Evolutionary conservation across 768 basidiomycete species (phyloP).

Genomic region (Rhizopogon vulgaris): DNA sequence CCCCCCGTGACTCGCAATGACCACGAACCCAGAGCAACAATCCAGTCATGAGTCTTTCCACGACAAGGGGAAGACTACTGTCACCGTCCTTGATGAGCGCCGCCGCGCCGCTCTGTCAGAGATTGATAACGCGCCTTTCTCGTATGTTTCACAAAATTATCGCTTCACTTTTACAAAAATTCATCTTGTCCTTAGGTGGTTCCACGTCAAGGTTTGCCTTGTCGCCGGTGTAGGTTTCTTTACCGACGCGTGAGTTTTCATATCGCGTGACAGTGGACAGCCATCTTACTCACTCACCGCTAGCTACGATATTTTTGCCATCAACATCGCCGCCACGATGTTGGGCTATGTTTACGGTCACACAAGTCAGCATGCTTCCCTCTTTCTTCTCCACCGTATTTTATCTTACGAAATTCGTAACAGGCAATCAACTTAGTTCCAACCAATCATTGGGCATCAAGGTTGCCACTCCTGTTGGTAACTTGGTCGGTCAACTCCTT

Average conservation of each 20-base stretch:
- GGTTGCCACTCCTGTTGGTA: conserved; percentile 73
- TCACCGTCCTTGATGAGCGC: conserved; percentile 53
- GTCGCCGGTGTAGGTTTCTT: conserved; percentile 85
- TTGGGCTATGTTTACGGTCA: conserved; percentile 73
- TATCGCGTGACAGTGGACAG: not conserved
- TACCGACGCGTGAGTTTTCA: conserved; percentile 64
- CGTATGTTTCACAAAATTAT: conserved; percentile 39
- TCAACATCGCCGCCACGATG: conserved; percentile 82
- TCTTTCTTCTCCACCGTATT: too few relatives aligned
- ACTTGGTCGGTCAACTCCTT: conserved; percentile 65
- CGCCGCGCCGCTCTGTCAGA: conserved; percentile 79
- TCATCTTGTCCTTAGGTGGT: conserved; percentile 46
- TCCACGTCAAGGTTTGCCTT: conserved; percentile 73
- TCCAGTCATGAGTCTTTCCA: conserved; percentile 25
- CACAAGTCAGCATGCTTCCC: not conserved
- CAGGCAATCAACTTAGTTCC: conserved; percentile 26
- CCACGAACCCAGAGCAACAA: conserved; percentile 13
- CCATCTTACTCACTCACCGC: not conserved
- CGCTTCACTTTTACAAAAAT: not conserved
- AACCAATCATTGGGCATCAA: conserved; percentile 76
- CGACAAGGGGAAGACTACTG: conserved; percentile 23
- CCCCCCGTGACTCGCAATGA: conserved; percentile 9
- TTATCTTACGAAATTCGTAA: not conserved
- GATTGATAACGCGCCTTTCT: conserved; percentile 82
- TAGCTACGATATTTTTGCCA: conserved; percentile 80